Percentiles rank a stretch among this genome's conserved stretches.
Evolutionary conservation across 441 rosid genomes (phyloP).

Genomic region (Adansonia grandidieri): DNA sequence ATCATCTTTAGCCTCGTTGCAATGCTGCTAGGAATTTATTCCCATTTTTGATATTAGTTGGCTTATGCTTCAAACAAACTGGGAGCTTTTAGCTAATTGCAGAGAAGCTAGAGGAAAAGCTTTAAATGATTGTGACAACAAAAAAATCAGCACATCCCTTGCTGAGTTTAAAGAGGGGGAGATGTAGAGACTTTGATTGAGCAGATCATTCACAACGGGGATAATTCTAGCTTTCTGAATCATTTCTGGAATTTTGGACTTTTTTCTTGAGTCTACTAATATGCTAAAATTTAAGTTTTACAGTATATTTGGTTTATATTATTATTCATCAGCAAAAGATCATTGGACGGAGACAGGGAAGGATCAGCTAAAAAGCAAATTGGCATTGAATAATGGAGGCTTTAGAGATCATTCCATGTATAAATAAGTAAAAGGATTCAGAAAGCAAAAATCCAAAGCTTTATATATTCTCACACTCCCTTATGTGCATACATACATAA

Average conservation of each 20-base stretch:
- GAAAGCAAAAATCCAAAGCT: neutral
- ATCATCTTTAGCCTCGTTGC: conserved; percentile 1
- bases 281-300: neutral
- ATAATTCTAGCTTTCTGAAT: conserved; percentile 2
- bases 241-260: neutral
- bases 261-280: neutral
- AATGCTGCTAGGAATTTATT: neutral
- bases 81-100: conserved; percentile 6
- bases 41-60: neutral
- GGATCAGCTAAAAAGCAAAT: neutral
- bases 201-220: neutral
- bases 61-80: conserved; percentile 1
- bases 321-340: neutral
- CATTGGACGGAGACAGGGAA: neutral
- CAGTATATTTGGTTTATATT: neutral
- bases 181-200: neutral
- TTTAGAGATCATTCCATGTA: neutral
- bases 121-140: neutral
- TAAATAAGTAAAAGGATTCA: neutral
- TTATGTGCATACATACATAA: neutral
- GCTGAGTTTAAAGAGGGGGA: conserved; percentile 9
- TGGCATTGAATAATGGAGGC: neutral
- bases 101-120: conserved; percentile 7
- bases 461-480: neutral
- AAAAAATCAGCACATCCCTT: neutral